Evolutionary conservation across 495 filamentous ascomycete genomes (phyloP), one percentile per base, ranked within the genome.

Genomic region (Aspergillus diversus): DNA sequence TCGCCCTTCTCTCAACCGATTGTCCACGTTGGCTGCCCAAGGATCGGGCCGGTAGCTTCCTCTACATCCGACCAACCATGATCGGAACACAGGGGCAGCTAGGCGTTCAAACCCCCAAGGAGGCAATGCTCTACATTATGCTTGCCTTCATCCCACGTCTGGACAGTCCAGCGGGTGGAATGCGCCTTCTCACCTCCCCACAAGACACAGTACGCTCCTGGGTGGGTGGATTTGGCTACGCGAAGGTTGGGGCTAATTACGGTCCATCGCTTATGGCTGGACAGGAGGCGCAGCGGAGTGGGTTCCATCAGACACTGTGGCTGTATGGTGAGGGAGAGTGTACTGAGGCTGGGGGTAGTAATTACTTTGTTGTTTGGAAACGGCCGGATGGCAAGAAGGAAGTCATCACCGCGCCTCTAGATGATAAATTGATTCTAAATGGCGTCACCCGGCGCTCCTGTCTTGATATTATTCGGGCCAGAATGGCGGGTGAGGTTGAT

Each of bases 261-360:
- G 73, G 65, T 9, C 73, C 73, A 2, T 59, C 60, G 11, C 51
- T 73, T 15, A 37, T 63, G 7, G 65, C 69, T 12, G n/a, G 47
- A n/a, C 58, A 61, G 16, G 61, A 68, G n/a, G 71, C 71, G 3
- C 7, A 32, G 0, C 13, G 17, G 0, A 47, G 48, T 7, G 73
- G 73, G 0, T 71, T 55, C 42, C 61, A 75, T 16, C 73, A 75
- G 62, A 59, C 65, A 7, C 61, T 75, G 1, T 75, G 71, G 73
- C 67, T 75, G 8, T 70, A 69, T 48, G 70, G 68, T 3, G 88
- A 94, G 74, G 89, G 92, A 60, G 90, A 83, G 66, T 83, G 92
- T 31, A 97, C 92, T 32, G 92, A 97, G 74, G 92, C 91, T n/a
- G 92, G 92, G 46, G 93, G 90, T 51, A 97, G 94, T 90, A 97